These are phyloP conservation scores for Thermochaetoides dissita DNA, from an alignment of 2,329 filamentous ascomycete species.

Conservation along the genomic window DNA sequence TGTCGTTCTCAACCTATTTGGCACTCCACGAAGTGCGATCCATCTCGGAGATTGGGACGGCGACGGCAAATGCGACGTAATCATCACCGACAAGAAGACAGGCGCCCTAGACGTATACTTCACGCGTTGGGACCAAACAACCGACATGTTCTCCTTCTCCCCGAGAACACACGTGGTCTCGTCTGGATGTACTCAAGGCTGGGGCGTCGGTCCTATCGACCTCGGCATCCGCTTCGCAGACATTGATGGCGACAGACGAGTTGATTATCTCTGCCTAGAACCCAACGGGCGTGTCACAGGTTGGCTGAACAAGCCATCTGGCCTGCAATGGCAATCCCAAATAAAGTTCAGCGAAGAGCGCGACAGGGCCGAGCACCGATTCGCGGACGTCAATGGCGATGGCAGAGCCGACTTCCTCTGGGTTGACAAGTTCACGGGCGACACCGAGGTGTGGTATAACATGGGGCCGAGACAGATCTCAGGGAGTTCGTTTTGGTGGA, in stretches of 20 bases:
- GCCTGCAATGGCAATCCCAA: conserved; percentile 13
- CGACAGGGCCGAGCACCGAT: conserved; percentile 25
- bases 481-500: neutral
- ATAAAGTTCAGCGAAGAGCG: conserved; percentile 17
- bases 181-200: neutral
- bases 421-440: conserved; percentile 21
- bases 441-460: neutral
- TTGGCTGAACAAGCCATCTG: conserved; percentile 8
- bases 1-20: neutral
- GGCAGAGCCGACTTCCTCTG: conserved; percentile 22
- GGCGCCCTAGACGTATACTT: neutral
- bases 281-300: conserved; percentile 4
- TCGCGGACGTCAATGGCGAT: conserved; percentile 26
- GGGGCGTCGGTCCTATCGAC: conserved; percentile 1
- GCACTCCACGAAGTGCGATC: conserved; percentile 2
- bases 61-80: conserved; percentile 10
- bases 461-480: neutral
- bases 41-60: conserved; percentile 10
- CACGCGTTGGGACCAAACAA: neutral
- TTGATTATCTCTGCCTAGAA: conserved; percentile 11
- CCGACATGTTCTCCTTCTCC: conserved; percentile 1
- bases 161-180: conserved; percentile 1
- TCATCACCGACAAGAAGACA: neutral
- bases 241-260: conserved; percentile 8
- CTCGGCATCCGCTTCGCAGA: conserved; percentile 4